These are phyloP conservation scores for Phanerochaete carnosa DNA, from an alignment of 768 basidiomycete species.

Conservation along the genomic window DNA sequence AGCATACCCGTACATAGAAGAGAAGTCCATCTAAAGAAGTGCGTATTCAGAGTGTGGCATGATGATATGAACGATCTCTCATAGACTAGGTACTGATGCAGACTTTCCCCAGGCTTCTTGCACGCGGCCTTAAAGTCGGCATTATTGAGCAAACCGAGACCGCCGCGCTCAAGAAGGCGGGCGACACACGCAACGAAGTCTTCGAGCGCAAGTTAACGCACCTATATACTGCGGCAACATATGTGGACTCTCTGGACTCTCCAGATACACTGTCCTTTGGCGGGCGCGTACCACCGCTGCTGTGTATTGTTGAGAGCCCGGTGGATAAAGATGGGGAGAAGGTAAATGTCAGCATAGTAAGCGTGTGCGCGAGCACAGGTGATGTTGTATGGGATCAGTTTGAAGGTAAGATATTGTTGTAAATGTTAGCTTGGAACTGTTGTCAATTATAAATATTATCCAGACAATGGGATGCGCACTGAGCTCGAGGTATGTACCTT, in stretches of 20 bases:
- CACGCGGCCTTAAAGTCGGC: conserved; percentile 80
- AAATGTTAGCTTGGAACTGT: not conserved
- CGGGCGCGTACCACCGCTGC: conserved; percentile 62
- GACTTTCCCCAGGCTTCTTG: conserved; percentile 51
- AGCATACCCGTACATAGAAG: conserved; percentile 69
- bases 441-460: not conserved
- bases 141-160: conserved; percentile 83
- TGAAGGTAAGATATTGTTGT: conserved; percentile 46
- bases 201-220: conserved; percentile 76
- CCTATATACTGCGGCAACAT: conserved; percentile 88
- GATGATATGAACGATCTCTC: not conserved
- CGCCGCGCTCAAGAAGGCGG: conserved; percentile 81
- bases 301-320: conserved; percentile 67
- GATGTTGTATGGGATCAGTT: conserved; percentile 95
- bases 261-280: conserved; percentile 33
- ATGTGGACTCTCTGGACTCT: conserved; percentile 65
- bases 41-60: conserved; percentile 15
- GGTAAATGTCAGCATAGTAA: conserved; percentile 64
- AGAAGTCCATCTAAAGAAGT: conserved; percentile 78
- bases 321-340: conserved; percentile 40
- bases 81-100: not conserved
- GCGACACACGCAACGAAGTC: conserved; percentile 68
- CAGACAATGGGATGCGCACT: conserved; percentile 80
- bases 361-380: conserved; percentile 83
- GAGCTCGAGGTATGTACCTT: conserved; percentile 71